Evolutionary conservation across 2,329 filamentous ascomycete species (phyloP), one percentile per base, ranked within the genome.

Genomic region (Phoma sp.): DNA sequence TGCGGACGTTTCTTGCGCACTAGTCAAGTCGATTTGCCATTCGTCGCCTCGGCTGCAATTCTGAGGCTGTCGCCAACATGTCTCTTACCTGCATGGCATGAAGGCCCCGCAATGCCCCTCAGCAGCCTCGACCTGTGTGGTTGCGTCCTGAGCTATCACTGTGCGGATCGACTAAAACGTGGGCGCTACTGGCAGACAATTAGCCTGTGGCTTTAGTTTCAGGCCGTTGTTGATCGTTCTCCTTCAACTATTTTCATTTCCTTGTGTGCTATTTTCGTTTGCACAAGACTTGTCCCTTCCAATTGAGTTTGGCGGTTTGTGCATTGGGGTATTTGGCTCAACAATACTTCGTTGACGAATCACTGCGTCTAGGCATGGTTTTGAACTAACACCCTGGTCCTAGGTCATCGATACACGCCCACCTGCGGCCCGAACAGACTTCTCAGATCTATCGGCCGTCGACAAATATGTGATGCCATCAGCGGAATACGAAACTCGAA

Each of bases 401-500:
- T 67, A 96, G 92, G 87, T 96, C 62, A 80, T 82, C 64, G 93
- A 97, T 77, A 88, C 85, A 47, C 88, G 93, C 47, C 93, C 93
- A 40, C 83, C 87, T 39, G 84, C 84, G 42, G 86, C 88, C 59
- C 87, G 90, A 59, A 86, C 86, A 58, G 93, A 97, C 76, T 92
- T 90, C 77, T 89, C 84, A 62, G 93, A 96, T 77, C 84, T 90
- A 37, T 89, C 89, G 36, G 83, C 85, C 9, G 92, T 97, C 5
- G 86, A 92, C 51, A 97, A 97, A 79, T 98, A 95, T 75, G 86
- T 89, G 59, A 89, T 99, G 83, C 91, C 92, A n/a, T 81, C 84
- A 46, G 83, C 88, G 42, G 89, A 93, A 70, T 99, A 99, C 77
- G 92, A 92, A 73, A 86, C 87, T 68, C 92, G 93, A 70, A 81